Conservation (phyloP, 2,329 filamentous ascomycete species). For the Seiridium unicorne region DNA sequence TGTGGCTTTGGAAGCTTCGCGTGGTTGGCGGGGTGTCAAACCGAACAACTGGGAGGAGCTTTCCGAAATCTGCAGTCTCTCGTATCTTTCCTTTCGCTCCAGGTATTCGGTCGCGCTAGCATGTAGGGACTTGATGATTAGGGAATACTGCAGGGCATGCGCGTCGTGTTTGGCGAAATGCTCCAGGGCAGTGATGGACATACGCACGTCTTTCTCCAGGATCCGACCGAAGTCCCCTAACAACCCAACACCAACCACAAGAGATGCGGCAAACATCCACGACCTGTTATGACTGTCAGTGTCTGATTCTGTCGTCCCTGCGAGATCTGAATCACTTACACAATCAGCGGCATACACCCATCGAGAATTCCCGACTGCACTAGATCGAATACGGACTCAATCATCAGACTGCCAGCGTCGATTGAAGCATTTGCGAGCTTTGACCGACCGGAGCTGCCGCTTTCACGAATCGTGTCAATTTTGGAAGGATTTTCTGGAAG, state of each 20-base stretch:
- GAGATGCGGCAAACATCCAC: conserved; percentile 52
- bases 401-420: conserved; percentile 52
- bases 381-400: conserved; percentile 45
- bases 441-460: conserved; percentile 38
- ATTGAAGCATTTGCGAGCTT: conserved; percentile 55
- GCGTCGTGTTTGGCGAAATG: conserved; percentile 48
- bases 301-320: neutral
- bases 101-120: conserved; percentile 44
- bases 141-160: conserved; percentile 51
- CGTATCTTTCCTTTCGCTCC: conserved; percentile 44
- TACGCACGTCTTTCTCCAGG: conserved; percentile 47
- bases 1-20: neutral
- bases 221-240: conserved; percentile 51
- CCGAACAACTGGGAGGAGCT: conserved; percentile 52
- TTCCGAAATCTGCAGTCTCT: conserved; percentile 45
- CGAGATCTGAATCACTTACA: conserved; percentile 36
- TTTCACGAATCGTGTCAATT: conserved; percentile 19
- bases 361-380: conserved; percentile 40
- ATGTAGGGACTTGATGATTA: conserved; percentile 51
- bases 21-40: conserved; percentile 35
- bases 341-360: conserved; percentile 46
- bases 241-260: conserved; percentile 50
- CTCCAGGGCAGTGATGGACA: conserved; percentile 46
- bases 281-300: conserved; percentile 33
- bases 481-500: conserved; percentile 32